Conservation (phyloP, 371 early-diverging fungal species). For the Nematocida sp. region DNA sequence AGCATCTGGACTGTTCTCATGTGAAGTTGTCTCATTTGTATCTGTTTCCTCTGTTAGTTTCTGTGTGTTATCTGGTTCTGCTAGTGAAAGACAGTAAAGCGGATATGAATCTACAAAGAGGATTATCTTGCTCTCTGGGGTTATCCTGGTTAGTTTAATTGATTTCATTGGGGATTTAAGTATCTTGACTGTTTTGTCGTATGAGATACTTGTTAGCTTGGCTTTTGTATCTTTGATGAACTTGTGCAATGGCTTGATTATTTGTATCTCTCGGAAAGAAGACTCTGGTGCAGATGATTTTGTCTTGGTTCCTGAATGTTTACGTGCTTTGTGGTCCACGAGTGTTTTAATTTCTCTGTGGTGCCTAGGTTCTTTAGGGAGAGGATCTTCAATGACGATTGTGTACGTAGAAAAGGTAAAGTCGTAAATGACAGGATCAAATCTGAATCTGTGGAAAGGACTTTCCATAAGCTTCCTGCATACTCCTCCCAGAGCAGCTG, state of each 20-base stretch:
- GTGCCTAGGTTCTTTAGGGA: no score
- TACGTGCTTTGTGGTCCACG: no score
- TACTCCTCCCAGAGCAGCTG: constrained; percentile 40
- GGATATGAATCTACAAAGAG: neutral
- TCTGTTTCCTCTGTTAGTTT: neutral
- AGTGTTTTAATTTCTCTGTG: no score
- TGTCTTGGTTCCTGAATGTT: no score
- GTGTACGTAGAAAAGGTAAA: neutral
- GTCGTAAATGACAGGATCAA: constrained; percentile 43
- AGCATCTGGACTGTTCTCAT: neutral
- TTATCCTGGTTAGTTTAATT: neutral
- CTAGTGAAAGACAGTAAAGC: neutral
- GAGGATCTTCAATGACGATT: neutral
- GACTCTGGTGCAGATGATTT: no score
- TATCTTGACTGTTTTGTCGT: neutral
- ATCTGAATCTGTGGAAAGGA: constrained; percentile 44
- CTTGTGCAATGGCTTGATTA: neutral
- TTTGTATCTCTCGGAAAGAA: no score
- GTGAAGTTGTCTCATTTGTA: neutral
- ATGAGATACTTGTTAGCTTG: neutral
- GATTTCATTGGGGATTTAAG: neutral
- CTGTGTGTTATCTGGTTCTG: neutral
- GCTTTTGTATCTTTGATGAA: neutral
- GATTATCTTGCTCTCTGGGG: neutral
- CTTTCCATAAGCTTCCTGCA: constrained; percentile 47